A percentile compares a stretch with the other conserved stretches of the same genome.
Conservation (phyloP, 352 stramenopile species). For the Paralagenidium karlingii region DNA sequence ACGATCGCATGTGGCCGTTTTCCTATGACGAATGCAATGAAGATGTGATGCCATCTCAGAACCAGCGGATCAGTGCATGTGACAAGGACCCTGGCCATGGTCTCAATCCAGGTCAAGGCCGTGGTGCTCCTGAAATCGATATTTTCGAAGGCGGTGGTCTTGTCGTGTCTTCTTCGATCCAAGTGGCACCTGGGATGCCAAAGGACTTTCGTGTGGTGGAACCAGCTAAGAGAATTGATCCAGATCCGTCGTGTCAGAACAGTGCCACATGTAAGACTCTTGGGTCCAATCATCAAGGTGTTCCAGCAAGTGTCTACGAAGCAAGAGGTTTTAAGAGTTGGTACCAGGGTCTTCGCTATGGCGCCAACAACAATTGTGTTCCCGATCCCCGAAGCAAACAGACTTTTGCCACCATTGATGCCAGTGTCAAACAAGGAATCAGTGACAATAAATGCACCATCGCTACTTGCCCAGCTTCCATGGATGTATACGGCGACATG, state of each 20-base stretch:
- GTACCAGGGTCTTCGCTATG: constrained; percentile 29
- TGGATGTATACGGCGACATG: constrained; percentile 20
- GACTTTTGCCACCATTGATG: constrained; percentile 9
- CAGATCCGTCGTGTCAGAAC: constrained; percentile 10
- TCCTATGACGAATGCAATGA: constrained; percentile 88
- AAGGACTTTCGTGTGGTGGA: constrained; percentile 35
- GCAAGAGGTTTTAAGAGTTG: constrained; percentile 17
- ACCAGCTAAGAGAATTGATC: constrained; percentile 10
- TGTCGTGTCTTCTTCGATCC: constrained; percentile 60
- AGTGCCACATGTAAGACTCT: background rate
- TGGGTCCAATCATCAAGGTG: constrained; percentile 21
- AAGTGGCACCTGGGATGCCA: constrained; percentile 51
- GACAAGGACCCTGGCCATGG: constrained; percentile 85
- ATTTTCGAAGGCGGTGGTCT: constrained; percentile 81
- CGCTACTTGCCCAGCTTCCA: constrained; percentile 13
- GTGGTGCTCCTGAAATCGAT: constrained; percentile 93
- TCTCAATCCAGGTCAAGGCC: constrained; percentile 77
- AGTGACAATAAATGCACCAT: constrained; percentile 14
- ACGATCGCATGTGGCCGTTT: constrained; percentile 92
- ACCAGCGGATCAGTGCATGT: constrained; percentile 82
- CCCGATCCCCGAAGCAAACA: constrained; percentile 5
- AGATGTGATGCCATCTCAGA: constrained; percentile 62
- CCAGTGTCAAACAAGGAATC: constrained; percentile 12
- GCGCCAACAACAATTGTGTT: constrained; percentile 19
- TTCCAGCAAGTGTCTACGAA: constrained; percentile 13